Conservation (phyloP, 805 yeast species). For the Candida mattraensis region DNA sequence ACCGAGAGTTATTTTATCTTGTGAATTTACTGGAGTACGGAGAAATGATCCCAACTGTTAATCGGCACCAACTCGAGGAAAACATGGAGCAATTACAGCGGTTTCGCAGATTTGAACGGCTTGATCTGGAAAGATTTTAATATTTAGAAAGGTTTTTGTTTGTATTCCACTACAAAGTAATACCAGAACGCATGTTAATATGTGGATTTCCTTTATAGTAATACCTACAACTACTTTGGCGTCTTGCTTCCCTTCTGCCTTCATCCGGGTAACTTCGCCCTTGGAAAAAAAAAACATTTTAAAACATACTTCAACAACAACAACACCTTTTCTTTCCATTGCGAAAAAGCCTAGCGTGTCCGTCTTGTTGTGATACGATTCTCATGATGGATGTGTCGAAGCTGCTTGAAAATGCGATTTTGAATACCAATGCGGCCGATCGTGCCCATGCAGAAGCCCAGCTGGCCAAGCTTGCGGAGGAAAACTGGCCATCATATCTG, state of each 20-base stretch:
- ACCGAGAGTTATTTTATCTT: slow-evolving; percentile 71
- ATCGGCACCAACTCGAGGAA: slow-evolving; percentile 28
- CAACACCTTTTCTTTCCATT: too few species aligned
- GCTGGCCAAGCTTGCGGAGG: slow-evolving; percentile 66
- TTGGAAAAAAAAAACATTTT: too few species aligned
- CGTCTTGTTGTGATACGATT: too few species aligned
- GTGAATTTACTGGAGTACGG: slow-evolving; percentile 50
- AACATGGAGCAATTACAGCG: slow-evolving; percentile 12
- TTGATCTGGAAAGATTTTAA: slow-evolving; percentile 18
- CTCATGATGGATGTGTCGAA: slow-evolving; percentile 65
- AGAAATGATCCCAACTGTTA: slow-evolving; percentile 79
- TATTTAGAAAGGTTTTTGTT: not conserved
- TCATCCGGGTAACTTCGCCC: slow-evolving; percentile 9
- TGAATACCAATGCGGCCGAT: slow-evolving; percentile 61
- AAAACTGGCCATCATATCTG: slow-evolving; percentile 74
- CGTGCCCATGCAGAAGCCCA: slow-evolving; percentile 80
- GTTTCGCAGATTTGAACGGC: slow-evolving; percentile 14
- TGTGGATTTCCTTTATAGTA: too few species aligned
- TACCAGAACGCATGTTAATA: too few species aligned
- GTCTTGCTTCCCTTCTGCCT: too few species aligned
- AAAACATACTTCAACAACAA: too few species aligned
- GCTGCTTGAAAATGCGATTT: slow-evolving; percentile 76
- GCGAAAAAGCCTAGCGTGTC: too few species aligned
- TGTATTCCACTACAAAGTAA: too few species aligned
- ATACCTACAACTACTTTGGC: too few species aligned